Evolutionary conservation across 1,284 basidiomycete genomes (phyloP).

Genomic region (Pholiota adiposa): DNA sequence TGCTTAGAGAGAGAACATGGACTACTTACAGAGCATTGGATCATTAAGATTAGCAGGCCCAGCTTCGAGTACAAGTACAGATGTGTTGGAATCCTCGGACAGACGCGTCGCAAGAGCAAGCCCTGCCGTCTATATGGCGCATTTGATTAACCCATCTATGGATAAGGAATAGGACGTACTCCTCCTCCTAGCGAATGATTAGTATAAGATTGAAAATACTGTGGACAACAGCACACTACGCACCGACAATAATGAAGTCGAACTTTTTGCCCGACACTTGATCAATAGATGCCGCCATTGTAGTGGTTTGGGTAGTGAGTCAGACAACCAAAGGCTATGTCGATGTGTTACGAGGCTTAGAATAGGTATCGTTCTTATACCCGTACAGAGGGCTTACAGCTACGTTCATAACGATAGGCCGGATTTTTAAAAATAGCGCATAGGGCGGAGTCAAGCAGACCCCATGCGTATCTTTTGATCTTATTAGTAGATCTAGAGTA

Average conservation of each 20-base stretch:
- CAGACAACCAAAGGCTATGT: too few relatives aligned
- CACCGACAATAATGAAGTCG: constrained; percentile 10
- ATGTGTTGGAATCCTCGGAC: constrained; percentile 4
- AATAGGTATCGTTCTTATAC: too few relatives aligned
- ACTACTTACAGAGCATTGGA: constrained; percentile 5
- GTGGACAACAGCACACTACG: background rate
- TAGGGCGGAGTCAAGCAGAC: too few relatives aligned
- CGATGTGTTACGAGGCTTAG: too few relatives aligned
- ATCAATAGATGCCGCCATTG: constrained; percentile 7
- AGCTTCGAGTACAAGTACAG: constrained; percentile 8
- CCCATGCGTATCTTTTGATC: too few relatives aligned
- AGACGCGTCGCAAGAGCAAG: constrained; percentile 6
- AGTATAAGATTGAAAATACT: background rate
- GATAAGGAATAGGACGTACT: background rate
- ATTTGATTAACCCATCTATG: background rate
- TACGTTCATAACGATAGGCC: too few relatives aligned
- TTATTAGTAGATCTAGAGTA: too few relatives aligned
- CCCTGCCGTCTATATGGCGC: constrained; percentile 1
- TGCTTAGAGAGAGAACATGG: background rate
- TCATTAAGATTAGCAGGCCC: constrained; percentile 8
- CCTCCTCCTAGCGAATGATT: background rate
- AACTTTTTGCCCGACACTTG: constrained; percentile 3
- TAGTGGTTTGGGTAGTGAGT: background rate
- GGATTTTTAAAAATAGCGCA: too few relatives aligned
- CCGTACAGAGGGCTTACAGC: too few relatives aligned